Percentiles rank a stretch among this genome's conserved stretches.
Evolutionary conservation across 75 land plant species (phyloP).

Genomic region (Adiantum capillusveneris): DNA sequence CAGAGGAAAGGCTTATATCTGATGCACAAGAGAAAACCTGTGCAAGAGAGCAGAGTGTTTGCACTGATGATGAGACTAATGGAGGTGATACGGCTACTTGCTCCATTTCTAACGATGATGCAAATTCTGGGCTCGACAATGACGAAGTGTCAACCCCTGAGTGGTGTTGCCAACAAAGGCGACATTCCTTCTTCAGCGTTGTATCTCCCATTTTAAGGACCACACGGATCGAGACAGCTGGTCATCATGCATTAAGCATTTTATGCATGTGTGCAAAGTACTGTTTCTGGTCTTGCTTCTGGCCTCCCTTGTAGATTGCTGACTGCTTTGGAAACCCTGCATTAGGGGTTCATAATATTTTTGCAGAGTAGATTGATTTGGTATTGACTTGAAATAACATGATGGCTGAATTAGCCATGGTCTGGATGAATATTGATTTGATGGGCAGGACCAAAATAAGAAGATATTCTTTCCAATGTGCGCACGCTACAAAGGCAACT

Average conservation of each 20-base stretch:
- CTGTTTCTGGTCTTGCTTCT: constrained; percentile 1
- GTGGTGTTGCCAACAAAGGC: too few relatives aligned
- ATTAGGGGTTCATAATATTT: too few relatives aligned
- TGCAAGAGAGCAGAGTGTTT: not conserved
- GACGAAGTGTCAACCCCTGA: too few relatives aligned
- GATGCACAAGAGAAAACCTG: not conserved
- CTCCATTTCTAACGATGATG: not conserved
- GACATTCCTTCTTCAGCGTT: not conserved
- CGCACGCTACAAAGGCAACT: too few relatives aligned
- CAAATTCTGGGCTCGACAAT: not conserved
- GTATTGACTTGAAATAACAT: too few relatives aligned
- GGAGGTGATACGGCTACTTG: not conserved
- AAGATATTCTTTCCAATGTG: too few relatives aligned
- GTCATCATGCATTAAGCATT: not conserved
- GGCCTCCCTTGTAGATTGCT: not conserved
- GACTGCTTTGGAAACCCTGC: too few relatives aligned
- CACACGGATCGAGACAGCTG: not conserved
- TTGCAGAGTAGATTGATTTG: too few relatives aligned
- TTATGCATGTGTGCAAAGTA: not conserved
- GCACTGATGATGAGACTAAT: not conserved
- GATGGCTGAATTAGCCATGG: too few relatives aligned
- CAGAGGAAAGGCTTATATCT: too few relatives aligned
- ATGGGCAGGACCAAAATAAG: too few relatives aligned
- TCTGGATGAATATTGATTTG: too few relatives aligned
- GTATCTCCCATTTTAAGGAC: not conserved